A percentile compares a stretch with the other conserved stretches of the same genome.
phyloP scores from a whole-genome alignment of 208 protist genomes.

The Leptomonas seymouri region DNA sequence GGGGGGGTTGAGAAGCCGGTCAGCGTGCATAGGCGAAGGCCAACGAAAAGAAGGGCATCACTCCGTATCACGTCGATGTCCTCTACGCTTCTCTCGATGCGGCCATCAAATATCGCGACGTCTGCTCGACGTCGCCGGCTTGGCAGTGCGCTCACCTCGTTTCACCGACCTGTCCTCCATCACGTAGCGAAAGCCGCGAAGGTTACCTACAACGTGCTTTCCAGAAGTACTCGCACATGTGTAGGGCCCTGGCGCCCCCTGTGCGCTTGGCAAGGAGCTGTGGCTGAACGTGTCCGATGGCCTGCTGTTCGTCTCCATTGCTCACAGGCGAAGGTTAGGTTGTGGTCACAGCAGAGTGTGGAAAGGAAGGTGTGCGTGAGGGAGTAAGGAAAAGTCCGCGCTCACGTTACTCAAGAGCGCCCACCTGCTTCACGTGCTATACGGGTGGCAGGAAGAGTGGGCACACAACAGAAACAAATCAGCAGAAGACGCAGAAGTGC shows the following conservation, averaged over 20 bases:
- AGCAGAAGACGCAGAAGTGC: not conserved
- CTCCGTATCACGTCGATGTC: no score
- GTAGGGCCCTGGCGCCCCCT: conserved; percentile 21
- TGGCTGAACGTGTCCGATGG: conserved; percentile 29
- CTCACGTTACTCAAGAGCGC: no score
- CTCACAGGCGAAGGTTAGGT: not conserved
- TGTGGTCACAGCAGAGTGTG: not conserved
- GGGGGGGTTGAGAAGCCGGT: no score
- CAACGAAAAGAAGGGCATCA: no score
- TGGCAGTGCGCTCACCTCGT: not conserved
- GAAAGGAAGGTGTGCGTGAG: no score
- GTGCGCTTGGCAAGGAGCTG: conserved; percentile 23
- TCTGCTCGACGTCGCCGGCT: conserved; percentile 9
- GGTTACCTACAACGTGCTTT: conserved; percentile 70
- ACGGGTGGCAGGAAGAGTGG: no score
- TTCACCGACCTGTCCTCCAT: conserved; percentile 11
- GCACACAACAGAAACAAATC: no score
- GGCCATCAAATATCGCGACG: conserved; percentile 24
- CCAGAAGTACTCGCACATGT: conserved; percentile 42
- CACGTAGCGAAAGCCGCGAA: conserved; percentile 69
- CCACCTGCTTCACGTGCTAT: no score
- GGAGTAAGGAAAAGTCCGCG: not conserved
- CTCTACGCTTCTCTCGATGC: not conserved
- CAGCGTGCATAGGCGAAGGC: no score
- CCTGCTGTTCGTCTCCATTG: not conserved